Percentiles rank a stretch among this genome's conserved stretches.
Evolutionary conservation across 1,284 basidiomycete species (phyloP).

Genomic region (Apiotrichum sp.): DNA sequence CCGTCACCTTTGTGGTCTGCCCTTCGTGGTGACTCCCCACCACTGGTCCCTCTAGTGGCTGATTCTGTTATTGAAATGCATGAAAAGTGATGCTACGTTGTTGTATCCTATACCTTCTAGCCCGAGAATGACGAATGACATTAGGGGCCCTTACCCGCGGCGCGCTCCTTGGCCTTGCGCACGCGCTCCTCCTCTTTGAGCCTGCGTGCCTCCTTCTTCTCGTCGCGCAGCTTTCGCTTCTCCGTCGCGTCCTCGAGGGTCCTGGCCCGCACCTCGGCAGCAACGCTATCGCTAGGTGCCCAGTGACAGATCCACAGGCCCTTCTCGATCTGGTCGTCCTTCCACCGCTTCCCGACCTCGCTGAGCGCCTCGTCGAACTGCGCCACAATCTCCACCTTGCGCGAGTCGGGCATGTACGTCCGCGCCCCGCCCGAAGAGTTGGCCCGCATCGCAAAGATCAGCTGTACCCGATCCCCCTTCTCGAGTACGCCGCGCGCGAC

Average conservation of each 20-base stretch:
- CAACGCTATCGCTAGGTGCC: constrained; percentile 73
- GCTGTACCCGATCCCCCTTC: constrained; percentile 39
- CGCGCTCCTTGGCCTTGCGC: constrained; percentile 75
- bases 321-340: constrained; percentile 68
- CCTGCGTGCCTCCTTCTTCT: constrained; percentile 27
- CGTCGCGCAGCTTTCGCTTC: constrained; percentile 20
- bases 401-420: constrained; percentile 8
- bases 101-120: no score
- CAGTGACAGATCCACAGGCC: constrained; percentile 64
- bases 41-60: no score
- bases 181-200: constrained; percentile 77
- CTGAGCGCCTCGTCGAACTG: constrained; percentile 63
- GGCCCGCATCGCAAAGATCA: constrained; percentile 36
- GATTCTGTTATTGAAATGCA: no score
- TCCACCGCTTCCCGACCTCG: constrained; percentile 75
- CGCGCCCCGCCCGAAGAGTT: constrained; percentile 9
- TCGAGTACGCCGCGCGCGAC: constrained; percentile 27
- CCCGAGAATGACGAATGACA: no score
- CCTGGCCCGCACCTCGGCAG: constrained; percentile 70
- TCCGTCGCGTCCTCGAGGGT: constrained; percentile 71
- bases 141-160: background rate
- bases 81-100: no score
- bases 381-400: constrained; percentile 50
- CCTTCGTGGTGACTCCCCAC: no score
- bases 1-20: no score